These are phyloP conservation scores for Aspergillus quadrilineatus DNA, from an alignment of 2,329 filamentous ascomycete species.

Conservation along the genomic window DNA sequence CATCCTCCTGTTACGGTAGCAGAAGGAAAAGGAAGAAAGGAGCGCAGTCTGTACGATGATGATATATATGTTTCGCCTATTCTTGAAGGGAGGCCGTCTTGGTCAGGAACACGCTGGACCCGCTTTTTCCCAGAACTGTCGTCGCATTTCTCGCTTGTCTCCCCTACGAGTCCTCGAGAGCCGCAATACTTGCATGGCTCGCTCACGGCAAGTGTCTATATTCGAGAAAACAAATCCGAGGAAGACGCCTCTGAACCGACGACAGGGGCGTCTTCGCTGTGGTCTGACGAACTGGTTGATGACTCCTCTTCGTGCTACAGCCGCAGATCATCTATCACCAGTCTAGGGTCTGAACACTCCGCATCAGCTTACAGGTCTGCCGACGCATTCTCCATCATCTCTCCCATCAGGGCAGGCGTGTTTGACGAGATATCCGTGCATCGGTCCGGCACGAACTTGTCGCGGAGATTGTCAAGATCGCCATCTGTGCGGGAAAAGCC, in stretches of 20 bases:
- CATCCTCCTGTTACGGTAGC: background rate
- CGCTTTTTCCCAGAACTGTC: conserved; percentile 34
- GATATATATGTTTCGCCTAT: conserved; percentile 27
- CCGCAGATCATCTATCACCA: conserved; percentile 35
- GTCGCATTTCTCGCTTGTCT: conserved; percentile 27
- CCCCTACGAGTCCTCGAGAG: conserved; percentile 22
- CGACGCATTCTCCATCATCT: conserved; percentile 28
- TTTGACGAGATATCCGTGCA: conserved; percentile 34
- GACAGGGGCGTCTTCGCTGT: conserved; percentile 6
- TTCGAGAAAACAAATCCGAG: background rate
- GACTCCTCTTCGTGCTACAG: conserved; percentile 39
- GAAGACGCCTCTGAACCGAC: conserved; percentile 7
- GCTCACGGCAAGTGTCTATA: background rate
- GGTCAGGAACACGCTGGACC: conserved; percentile 22
- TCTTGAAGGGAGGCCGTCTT: conserved; percentile 19
- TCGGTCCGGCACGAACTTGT: conserved; percentile 16
- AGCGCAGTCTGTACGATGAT: conserved; percentile 8
- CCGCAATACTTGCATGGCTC: background rate
- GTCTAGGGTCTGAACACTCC: conserved; percentile 29
- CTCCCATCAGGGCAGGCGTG: conserved; percentile 26
- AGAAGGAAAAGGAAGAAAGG: background rate
- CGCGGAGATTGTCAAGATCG: conserved; percentile 25
- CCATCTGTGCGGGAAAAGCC: conserved; percentile 39
- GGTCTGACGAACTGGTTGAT: conserved; percentile 23
- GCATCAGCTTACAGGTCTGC: conserved; percentile 18